A percentile compares a stretch with the other conserved stretches of the same genome.
phyloP scores from a whole-genome alignment of 1,139 yeast genomes.

The Schwanniomyces etchellsii region DNA sequence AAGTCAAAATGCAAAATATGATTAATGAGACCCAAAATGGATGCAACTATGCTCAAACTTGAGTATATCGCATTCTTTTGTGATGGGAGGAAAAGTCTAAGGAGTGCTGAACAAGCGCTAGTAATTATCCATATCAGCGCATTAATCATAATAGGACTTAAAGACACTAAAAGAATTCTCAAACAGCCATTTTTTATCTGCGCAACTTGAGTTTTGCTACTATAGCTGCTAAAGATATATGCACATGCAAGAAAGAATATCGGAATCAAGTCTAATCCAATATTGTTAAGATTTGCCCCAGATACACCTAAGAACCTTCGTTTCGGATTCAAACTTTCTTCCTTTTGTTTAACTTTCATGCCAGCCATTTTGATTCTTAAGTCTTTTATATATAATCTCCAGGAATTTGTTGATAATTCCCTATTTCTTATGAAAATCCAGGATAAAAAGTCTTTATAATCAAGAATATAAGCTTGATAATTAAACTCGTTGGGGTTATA shows the following conservation, averaged over 20 bases:
- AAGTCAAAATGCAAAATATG: constrained; percentile 44
- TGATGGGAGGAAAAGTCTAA: constrained; percentile 43
- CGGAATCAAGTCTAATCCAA: constrained; percentile 26
- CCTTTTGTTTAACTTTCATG: constrained; percentile 17
- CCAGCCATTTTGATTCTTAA: constrained; percentile 42
- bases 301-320: not conserved
- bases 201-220: constrained; percentile 26
- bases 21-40: constrained; percentile 33
- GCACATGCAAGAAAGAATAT: constrained; percentile 29
- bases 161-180: constrained; percentile 36
- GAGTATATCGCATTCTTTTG: constrained; percentile 37
- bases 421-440: constrained; percentile 72
- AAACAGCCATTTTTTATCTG: constrained; percentile 26
- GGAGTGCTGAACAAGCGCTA: constrained; percentile 33
- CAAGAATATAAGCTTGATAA: constrained; percentile 62
- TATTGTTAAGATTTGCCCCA: constrained; percentile 3
- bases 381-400: constrained; percentile 25
- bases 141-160: constrained; percentile 46
- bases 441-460: constrained; percentile 56
- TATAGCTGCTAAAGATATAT: constrained; percentile 41
- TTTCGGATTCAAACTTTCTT: not conserved
- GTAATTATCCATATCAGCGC: constrained; percentile 28
- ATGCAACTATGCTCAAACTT: constrained; percentile 32
- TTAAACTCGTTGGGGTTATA: constrained; percentile 87
- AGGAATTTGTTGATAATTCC: constrained; percentile 17